Conservation (phyloP, 2,329 filamentous ascomycete genomes). For the Fonsecaea nubica region DNA sequence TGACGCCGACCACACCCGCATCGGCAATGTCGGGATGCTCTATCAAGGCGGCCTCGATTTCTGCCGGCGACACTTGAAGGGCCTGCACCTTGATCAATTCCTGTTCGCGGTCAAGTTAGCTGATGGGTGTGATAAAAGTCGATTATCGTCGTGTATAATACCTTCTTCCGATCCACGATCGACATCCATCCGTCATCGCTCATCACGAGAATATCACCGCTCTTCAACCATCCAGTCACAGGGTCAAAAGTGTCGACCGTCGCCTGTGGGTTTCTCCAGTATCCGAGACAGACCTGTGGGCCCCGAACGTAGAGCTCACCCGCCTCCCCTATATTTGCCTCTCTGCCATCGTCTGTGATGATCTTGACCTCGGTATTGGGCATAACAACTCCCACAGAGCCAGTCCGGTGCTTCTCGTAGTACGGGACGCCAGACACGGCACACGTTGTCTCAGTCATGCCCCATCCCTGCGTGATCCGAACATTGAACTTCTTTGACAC, state of each 20-base stretch:
- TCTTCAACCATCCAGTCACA: slow-evolving; percentile 60
- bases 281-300: slow-evolving; percentile 79
- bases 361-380: slow-evolving; percentile 65
- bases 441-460: slow-evolving; percentile 70
- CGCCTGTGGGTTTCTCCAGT: slow-evolving; percentile 73
- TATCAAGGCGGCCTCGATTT: slow-evolving; percentile 54
- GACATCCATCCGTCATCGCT: slow-evolving; percentile 60
- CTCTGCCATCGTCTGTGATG: slow-evolving; percentile 58
- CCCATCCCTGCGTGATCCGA: slow-evolving; percentile 69
- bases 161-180: slow-evolving; percentile 67
- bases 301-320: slow-evolving; percentile 73
- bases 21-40: slow-evolving; percentile 53
- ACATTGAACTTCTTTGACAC: slow-evolving; percentile 61
- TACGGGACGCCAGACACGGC: slow-evolving; percentile 69
- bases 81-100: slow-evolving; percentile 61
- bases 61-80: slow-evolving; percentile 53
- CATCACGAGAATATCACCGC: slow-evolving; percentile 70
- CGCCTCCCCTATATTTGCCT: slow-evolving; percentile 58
- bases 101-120: slow-evolving; percentile 43
- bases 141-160: slow-evolving; percentile 31
- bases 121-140: not conserved
- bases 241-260: slow-evolving; percentile 72
- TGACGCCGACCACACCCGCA: slow-evolving; percentile 55
- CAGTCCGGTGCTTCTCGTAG: slow-evolving; percentile 64
- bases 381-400: slow-evolving; percentile 61